Percentiles rank a stretch among this genome's conserved stretches.
Evolutionary conservation across 306 rosid genomes (phyloP).

Genomic region (Lotus japonicus): DNA sequence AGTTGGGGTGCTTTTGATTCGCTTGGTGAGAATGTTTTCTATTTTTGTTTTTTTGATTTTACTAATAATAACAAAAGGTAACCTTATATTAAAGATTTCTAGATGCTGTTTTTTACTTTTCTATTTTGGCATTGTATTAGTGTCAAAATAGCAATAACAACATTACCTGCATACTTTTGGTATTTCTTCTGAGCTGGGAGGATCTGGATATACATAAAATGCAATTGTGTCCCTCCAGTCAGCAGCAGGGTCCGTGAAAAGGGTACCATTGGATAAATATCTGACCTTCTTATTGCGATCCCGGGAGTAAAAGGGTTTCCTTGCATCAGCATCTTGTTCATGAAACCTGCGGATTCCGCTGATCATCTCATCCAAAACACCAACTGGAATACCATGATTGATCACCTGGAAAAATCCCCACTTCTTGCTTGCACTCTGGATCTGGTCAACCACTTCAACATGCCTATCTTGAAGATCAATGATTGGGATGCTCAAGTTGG

Average conservation of each 20-base stretch:
- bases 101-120: no score
- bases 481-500: slow-evolving; percentile 2
- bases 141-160: no score
- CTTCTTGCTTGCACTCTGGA: background rate
- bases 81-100: no score
- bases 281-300: slow-evolving; percentile 12
- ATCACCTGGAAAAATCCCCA: slow-evolving; percentile 45
- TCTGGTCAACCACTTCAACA: background rate
- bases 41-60: no score
- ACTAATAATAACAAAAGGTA: no score
- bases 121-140: no score
- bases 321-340: slow-evolving; percentile 31
- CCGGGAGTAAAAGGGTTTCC: slow-evolving; percentile 17
- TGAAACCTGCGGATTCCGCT: slow-evolving; percentile 34
- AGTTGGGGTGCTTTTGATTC: no score
- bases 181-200: slow-evolving; percentile 5
- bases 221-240: slow-evolving; percentile 18
- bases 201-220: background rate
- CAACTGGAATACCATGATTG: slow-evolving; percentile 37
- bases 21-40: no score
- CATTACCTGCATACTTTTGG: slow-evolving; percentile 10
- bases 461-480: slow-evolving; percentile 30
- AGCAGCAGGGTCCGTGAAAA: background rate
- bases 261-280: slow-evolving; percentile 5
- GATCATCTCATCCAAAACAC: slow-evolving; percentile 30